A percentile compares a stretch with the other conserved stretches of the same genome.
Evolutionary conservation across 768 basidiomycete species (phyloP).

Genomic region (Boletus barrowsii): DNA sequence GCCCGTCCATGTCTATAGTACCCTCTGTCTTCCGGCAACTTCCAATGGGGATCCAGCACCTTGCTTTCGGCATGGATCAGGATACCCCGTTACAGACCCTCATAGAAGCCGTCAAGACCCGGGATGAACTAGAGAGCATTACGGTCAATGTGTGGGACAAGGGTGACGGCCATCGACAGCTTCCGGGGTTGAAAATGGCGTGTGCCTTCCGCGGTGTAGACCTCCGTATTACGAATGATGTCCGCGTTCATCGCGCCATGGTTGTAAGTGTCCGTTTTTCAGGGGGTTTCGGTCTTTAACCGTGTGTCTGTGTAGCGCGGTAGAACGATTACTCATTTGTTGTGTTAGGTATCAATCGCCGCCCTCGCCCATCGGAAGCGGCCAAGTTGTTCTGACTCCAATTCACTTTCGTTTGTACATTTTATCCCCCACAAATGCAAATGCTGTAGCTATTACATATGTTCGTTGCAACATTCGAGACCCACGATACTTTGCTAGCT

Average conservation of each 20-base stretch:
- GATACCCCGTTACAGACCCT: constrained; percentile 54
- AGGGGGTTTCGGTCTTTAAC: constrained; percentile 13
- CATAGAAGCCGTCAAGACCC: constrained; percentile 50
- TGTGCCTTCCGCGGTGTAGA: constrained; percentile 63
- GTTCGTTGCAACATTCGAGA: not conserved
- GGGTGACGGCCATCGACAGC: constrained; percentile 47
- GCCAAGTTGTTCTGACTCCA: not conserved
- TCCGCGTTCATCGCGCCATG: constrained; percentile 50
- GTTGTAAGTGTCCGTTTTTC: constrained; percentile 39
- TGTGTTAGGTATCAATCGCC: constrained; percentile 17
- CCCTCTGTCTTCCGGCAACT: constrained; percentile 46
- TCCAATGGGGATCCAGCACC: constrained; percentile 47
- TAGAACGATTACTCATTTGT: constrained; percentile 9
- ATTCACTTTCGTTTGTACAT: not conserved
- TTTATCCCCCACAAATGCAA: constrained; percentile 6
- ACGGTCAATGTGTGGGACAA: constrained; percentile 55
- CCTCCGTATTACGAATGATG: constrained; percentile 48
- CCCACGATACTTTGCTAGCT: not conserved
- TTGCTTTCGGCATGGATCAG: constrained; percentile 60
- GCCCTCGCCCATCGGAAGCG: not conserved
- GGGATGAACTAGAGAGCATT: constrained; percentile 43
- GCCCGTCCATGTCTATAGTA: constrained; percentile 38
- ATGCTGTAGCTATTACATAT: constrained; percentile 18
- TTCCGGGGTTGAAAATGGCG: constrained; percentile 55
- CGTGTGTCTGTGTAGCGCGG: constrained; percentile 19